Evolutionary conservation across 441 rosid species (phyloP), one percentile per base, ranked within the genome.

Genomic region (Breynia disticha): DNA sequence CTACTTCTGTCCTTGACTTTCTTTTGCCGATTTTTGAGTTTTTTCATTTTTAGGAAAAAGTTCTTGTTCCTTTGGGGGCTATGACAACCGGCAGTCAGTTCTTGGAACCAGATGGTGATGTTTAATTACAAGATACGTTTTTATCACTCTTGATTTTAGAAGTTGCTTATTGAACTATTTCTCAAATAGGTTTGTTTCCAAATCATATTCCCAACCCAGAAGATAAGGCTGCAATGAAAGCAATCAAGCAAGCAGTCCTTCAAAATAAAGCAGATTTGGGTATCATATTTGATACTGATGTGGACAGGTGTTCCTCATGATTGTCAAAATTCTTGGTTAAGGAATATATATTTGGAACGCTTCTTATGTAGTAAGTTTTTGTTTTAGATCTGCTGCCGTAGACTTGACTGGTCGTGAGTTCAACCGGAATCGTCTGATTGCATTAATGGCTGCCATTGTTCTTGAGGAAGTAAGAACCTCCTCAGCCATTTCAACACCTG

Each of bases 141-240:
- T 16, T 50, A n/a, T 19, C 10, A 17, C 46, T 19, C 48, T 55
- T 56, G 35, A 42, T 60, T 19, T 46, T 35, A 48, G 52, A 19
- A 14, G 22, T 11, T 45, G 11, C 22, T 14, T 24, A 28, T 16
- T n/a, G 64, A 15, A 44, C 32, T 17, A 32, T 19, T 64, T n/a
- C 54, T 62, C 66, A 50, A 63, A 53, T 78, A 93, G 97, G 97
- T 67, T 59, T 81, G 80, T 93, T 93, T 66, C 97, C 99, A 4
- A 89, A 93, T 69, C 99, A 93, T 74, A 93, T 89, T 59, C 99
- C 99, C 35, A 93, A 93, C 62, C 99, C 95, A 11, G 99, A 93
- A 81, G 97, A 93, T 62, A 89, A 93, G 77, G 65, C 70, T 18
- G 97, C 97, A n/a, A 93, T 93, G 97, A 78, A 66, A 68, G 90